These are phyloP conservation scores for Mortierella sp. DNA, from an alignment of 371 early-diverging fungal species.

Conservation along the genomic window DNA sequence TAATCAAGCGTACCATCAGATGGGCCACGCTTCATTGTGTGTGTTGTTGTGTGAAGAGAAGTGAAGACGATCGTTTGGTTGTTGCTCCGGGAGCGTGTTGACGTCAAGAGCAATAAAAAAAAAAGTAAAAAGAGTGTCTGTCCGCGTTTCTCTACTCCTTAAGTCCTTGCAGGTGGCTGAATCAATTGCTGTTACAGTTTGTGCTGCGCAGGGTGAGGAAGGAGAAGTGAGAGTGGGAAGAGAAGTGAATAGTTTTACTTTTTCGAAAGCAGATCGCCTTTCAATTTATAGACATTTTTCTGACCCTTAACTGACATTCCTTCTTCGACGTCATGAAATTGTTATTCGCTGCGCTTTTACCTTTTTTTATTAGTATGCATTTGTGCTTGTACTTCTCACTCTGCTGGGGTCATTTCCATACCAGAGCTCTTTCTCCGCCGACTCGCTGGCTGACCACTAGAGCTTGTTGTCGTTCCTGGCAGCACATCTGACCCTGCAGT, in stretches of 20 bases:
- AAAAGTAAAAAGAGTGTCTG: neutral
- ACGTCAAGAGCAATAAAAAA: neutral
- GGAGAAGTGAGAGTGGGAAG: neutral
- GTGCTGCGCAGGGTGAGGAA: constrained; percentile 4
- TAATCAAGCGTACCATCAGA: constrained; percentile 33
- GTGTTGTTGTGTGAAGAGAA: neutral
- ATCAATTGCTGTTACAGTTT: neutral
- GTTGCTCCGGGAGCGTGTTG: neutral
- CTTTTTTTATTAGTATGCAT: constrained; percentile 15
- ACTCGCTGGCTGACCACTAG: constrained; percentile 15
- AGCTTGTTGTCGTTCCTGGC: neutral
- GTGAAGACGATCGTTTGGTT: neutral
- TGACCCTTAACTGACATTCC: constrained; percentile 5
- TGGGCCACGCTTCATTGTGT: constrained; percentile 48
- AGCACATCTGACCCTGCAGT: constrained; percentile 33
- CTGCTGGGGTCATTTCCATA: constrained; percentile 34
- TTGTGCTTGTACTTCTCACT: constrained; percentile 16
- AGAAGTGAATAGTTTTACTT: neutral
- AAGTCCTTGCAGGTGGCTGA: constrained; percentile 15
- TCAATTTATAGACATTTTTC: neutral
- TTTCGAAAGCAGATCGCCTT: no score
- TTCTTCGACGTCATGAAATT: neutral
- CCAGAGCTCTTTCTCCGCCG: constrained; percentile 55
- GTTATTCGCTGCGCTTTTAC: neutral
- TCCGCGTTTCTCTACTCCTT: constrained; percentile 13